A percentile compares a stretch with the other conserved stretches of the same genome.
These are phyloP conservation scores for Xylaria digitata DNA, from an alignment of 2,329 filamentous ascomycete species.

Conservation along the genomic window DNA sequence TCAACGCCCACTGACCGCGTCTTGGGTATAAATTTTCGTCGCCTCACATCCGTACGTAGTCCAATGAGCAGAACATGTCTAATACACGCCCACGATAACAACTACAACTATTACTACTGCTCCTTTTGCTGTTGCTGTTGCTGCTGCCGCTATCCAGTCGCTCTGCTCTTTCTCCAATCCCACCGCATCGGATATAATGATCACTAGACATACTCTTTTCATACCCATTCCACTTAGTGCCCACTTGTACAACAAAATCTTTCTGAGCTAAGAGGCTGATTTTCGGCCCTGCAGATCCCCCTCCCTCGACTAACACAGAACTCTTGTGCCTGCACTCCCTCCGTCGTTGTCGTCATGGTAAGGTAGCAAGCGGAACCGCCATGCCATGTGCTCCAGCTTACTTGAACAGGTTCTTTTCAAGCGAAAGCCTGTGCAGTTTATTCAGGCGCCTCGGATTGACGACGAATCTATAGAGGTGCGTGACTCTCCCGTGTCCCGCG, in stretches of 20 bases:
- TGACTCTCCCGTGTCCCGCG: constrained; percentile 30
- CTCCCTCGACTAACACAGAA: not conserved
- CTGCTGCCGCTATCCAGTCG: not conserved
- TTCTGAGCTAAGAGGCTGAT: constrained; percentile 44
- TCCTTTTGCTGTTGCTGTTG: no score
- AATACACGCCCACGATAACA: not conserved
- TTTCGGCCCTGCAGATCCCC: constrained; percentile 57
- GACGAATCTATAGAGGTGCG: constrained; percentile 85
- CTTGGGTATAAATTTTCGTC: constrained; percentile 36
- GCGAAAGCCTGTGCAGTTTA: constrained; percentile 89
- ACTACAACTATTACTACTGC: not conserved
- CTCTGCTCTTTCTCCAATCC: constrained; percentile 20
- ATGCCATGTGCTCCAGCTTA: constrained; percentile 35
- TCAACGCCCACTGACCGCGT: constrained; percentile 40
- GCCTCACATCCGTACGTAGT: constrained; percentile 35
- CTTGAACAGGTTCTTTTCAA: constrained; percentile 86
- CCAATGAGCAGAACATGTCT: constrained; percentile 12
- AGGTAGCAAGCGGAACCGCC: constrained; percentile 18
- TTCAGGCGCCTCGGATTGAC: constrained; percentile 76
- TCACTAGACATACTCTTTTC: constrained; percentile 1
- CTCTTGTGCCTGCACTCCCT: constrained; percentile 37
- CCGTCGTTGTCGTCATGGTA: constrained; percentile 43
- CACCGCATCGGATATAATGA: constrained; percentile 11
- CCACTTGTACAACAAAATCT: constrained; percentile 14
- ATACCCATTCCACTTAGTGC: not conserved